A percentile compares a stretch with the other conserved stretches of the same genome.
Evolutionary conservation across 2,329 filamentous ascomycete genomes (phyloP).

Genomic region (Aspergillus pseudoviridinutans): DNA sequence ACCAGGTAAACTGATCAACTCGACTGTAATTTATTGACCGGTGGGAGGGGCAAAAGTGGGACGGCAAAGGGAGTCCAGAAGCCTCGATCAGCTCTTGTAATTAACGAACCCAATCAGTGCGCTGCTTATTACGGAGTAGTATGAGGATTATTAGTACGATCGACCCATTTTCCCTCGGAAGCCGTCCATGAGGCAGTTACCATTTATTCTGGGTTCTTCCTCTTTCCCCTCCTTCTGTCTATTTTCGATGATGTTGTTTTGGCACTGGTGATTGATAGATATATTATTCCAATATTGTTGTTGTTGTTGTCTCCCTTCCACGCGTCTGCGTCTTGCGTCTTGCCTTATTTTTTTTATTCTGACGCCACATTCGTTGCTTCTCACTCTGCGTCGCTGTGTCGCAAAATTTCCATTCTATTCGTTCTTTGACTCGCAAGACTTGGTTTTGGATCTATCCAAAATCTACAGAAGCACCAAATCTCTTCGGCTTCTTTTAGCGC

Average conservation of each 20-base stretch:
- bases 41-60: background rate
- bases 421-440: background rate
- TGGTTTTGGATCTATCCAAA: constrained; percentile 1
- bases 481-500: background rate
- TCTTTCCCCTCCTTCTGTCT: background rate
- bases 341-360: background rate
- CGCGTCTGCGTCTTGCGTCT: background rate
- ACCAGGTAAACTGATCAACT: background rate
- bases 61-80: background rate
- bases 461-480: background rate
- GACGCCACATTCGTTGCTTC: background rate
- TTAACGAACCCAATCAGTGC: background rate
- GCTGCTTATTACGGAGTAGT: background rate
- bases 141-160: background rate
- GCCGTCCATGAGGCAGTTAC: background rate
- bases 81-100: background rate
- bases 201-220: background rate
- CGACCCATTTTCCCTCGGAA: background rate
- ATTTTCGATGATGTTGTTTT: background rate
- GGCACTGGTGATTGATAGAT: background rate
- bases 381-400: background rate
- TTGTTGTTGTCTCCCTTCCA: background rate
- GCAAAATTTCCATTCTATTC: background rate
- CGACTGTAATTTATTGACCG: background rate
- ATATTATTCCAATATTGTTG: background rate